phyloP scores from a whole-genome alignment of 2,329 filamentous ascomycete genomes.

The Talaromyces sp. region DNA sequence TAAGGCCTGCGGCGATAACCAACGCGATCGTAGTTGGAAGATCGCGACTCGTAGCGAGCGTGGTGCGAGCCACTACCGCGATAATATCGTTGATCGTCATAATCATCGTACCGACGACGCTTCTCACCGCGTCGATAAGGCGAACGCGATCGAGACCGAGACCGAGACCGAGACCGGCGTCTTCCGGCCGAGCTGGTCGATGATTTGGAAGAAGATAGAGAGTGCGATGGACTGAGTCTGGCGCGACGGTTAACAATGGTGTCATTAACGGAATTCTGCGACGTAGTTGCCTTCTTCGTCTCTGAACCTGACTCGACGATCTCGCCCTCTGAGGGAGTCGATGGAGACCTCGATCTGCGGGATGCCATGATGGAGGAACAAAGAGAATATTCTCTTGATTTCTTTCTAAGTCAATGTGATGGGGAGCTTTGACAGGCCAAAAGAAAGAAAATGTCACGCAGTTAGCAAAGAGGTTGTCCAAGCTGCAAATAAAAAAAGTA shows the following conservation, averaged over 20 bases:
- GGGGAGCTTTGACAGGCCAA: slow-evolving; percentile 4
- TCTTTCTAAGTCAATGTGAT: slow-evolving; percentile 4
- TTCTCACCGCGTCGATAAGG: slow-evolving; percentile 39
- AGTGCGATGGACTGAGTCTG: slow-evolving; percentile 60
- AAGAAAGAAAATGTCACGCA: slow-evolving; percentile 14
- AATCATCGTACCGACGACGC: slow-evolving; percentile 34
- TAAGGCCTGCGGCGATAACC: slow-evolving; percentile 30
- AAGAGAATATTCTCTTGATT: neutral
- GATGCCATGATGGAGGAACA: slow-evolving; percentile 40
- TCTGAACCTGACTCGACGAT: slow-evolving; percentile 68
- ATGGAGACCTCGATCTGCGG: slow-evolving; percentile 43
- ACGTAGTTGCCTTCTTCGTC: slow-evolving; percentile 72
- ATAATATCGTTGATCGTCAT: slow-evolving; percentile 25
- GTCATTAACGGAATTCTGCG: slow-evolving; percentile 68
- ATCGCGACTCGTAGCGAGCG: slow-evolving; percentile 27
- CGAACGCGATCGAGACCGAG: slow-evolving; percentile 43
- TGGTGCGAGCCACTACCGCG: slow-evolving; percentile 23
- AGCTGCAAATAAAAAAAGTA: slow-evolving; percentile 20
- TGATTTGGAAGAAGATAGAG: slow-evolving; percentile 46
- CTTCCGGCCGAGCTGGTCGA: slow-evolving; percentile 28
- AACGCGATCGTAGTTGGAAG: slow-evolving; percentile 37
- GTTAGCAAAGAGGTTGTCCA: slow-evolving; percentile 27
- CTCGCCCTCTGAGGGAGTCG: slow-evolving; percentile 81
- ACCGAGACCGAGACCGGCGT: slow-evolving; percentile 44
- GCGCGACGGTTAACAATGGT: slow-evolving; percentile 85